These are phyloP conservation scores for Yamadazyma atlantica DNA, from an alignment of 1,139 yeast species.

Conservation along the genomic window DNA sequence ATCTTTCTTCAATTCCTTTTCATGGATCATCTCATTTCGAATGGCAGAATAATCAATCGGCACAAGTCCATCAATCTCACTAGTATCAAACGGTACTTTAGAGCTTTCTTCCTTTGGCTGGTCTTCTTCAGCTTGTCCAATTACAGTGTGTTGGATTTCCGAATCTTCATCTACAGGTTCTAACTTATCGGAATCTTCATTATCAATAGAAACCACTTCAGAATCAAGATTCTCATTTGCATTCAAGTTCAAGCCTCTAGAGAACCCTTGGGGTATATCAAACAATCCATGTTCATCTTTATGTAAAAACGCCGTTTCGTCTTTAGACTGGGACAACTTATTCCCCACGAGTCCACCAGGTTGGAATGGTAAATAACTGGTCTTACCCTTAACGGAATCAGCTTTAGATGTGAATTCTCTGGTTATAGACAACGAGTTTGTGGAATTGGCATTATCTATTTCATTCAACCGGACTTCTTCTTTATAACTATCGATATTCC, in stretches of 20 bases:
- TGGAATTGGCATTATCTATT: conserved; percentile 53
- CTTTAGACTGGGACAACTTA: conserved; percentile 25
- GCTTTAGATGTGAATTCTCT: conserved; percentile 66
- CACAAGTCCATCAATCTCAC: conserved; percentile 72
- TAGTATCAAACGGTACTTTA: conserved; percentile 28
- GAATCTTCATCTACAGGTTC: conserved; percentile 12
- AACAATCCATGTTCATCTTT: conserved; percentile 73
- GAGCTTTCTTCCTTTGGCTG: conserved; percentile 1
- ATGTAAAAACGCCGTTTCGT: conserved; percentile 50
- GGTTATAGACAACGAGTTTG: conserved; percentile 70
- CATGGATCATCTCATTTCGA: conserved; percentile 25
- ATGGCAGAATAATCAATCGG: conserved; percentile 55
- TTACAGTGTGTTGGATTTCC: conserved; percentile 12
- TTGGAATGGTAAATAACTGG: conserved; percentile 81
- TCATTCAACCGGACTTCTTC: conserved; percentile 60
- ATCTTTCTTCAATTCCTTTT: conserved; percentile 46
- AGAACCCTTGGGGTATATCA: conserved; percentile 80
- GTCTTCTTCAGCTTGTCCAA: conserved; percentile 2
- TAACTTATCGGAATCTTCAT: conserved; percentile 5
- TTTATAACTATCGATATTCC: conserved; percentile 59
- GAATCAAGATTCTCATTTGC: conserved; percentile 12
- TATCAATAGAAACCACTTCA: conserved; percentile 12
- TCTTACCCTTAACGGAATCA: conserved; percentile 65
- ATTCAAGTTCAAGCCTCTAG: conserved; percentile 58
- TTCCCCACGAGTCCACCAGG: conserved; percentile 79